Base-by-base conservation (phyloP, 805 yeast genomes). In the Candida chilensis region DNA sequence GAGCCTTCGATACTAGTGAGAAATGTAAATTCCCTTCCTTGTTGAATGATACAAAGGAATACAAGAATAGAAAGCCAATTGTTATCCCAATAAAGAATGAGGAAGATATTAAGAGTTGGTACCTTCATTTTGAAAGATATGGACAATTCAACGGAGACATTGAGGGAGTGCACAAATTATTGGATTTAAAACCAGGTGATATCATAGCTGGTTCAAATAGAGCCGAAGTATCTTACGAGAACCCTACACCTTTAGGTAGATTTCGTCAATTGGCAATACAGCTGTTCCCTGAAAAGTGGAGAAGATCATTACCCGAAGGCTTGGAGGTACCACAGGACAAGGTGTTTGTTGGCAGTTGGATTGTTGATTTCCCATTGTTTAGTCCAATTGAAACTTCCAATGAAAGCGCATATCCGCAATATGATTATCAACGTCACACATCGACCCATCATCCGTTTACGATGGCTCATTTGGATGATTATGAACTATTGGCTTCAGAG, bases 391-490 rank as follows among this genome's bases (percentile, higher is more conserved):
- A 79, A 38, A 27, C 29, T 6, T 47, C 40, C 8, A 32, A 30
- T 2, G 64, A 52, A 2, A n/a, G n/a, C n/a, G n/a, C n/a, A n/a
- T 85, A 72, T 42, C 96, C 96, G 2, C 38, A 29, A 2, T 90
- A 86, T 47, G 69, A 74, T 43, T 48, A 38, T 22, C 32, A 42
- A 1, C 42, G 48, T 7, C 65, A 64, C 29, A 74, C 68, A 24
- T 72, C 97, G 0, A 88, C 96, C 0, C 99, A 92, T 48, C 99
- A 92, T 50, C 99, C 99, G 4, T 92, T 92, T 57, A 92, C 99
- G 0, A 92, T 92, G 97, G 82, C 79, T 1, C 67, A 77, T 21
- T 47, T 74, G 0, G 75, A 71, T 10, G 95, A 86, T 47, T 79
- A 79, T 41, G 70, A 70, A 2, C 49, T 57, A 5, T 57, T 87